These are phyloP conservation scores for Globisporangium middletonii DNA, from an alignment of 352 stramenopile genomes.

Conservation along the genomic window DNA sequence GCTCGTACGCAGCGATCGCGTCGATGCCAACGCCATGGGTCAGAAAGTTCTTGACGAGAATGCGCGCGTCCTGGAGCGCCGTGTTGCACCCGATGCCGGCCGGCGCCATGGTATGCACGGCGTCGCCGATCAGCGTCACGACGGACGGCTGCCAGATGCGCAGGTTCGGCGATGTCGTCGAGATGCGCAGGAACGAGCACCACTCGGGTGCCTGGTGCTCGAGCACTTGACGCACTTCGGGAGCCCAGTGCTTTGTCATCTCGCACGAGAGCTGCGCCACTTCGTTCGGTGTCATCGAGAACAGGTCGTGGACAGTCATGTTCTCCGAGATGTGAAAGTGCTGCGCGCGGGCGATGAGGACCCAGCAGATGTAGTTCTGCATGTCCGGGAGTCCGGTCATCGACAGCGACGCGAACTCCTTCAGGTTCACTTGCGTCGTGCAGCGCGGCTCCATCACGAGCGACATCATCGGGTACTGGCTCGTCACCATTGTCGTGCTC, in stretches of 20 bases:
- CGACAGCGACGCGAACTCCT: conserved; percentile 14
- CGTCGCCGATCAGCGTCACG: conserved; percentile 55
- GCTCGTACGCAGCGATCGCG: conserved; percentile 48
- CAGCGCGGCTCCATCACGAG: conserved; percentile 51
- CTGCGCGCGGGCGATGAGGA: conserved; percentile 39
- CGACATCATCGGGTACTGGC: conserved; percentile 37
- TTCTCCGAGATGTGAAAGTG: conserved; percentile 32
- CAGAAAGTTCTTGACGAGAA: conserved; percentile 39
- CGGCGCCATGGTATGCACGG: conserved; percentile 55
- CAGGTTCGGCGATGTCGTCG: conserved; percentile 49
- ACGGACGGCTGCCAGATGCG: conserved; percentile 30
- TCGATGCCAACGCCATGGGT: conserved; percentile 36
- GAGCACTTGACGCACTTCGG: conserved; percentile 34
- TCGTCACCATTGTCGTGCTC: conserved; percentile 43
- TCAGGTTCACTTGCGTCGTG: conserved; percentile 23
- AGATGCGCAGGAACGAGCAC: conserved; percentile 58
- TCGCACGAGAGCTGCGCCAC: conserved; percentile 41
- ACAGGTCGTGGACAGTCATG: conserved; percentile 29
- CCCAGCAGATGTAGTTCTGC: conserved; percentile 59
- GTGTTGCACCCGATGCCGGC: conserved; percentile 53
- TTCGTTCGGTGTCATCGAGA: conserved; percentile 34
- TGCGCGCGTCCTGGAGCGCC: conserved; percentile 41
- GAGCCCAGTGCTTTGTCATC: conserved; percentile 47
- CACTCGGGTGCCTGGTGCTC: conserved; percentile 35
- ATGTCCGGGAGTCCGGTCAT: conserved; percentile 18